These are phyloP conservation scores for Xylogone sp. DNA, from an alignment of 2,329 filamentous ascomycete species.

Conservation along the genomic window DNA sequence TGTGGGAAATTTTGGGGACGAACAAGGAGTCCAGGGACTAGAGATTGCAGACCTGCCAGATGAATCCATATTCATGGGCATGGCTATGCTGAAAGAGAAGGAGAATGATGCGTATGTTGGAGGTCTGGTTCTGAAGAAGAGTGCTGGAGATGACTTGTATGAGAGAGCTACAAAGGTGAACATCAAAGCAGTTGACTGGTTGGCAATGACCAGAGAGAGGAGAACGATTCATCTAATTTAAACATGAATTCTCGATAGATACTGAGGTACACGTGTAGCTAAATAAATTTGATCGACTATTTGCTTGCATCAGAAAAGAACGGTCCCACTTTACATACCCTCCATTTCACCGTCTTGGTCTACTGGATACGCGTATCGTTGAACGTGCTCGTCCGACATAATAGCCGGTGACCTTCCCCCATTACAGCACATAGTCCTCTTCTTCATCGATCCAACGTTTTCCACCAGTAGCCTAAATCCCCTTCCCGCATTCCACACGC, in stretches of 20 bases:
- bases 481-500: too few relatives aligned
- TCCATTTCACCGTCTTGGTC: too few relatives aligned
- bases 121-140: background rate
- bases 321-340: too few relatives aligned
- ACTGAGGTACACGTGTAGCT: too few relatives aligned
- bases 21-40: background rate
- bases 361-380: too few relatives aligned
- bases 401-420: too few relatives aligned
- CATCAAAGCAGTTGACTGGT: background rate
- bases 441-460: too few relatives aligned
- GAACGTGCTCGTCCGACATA: too few relatives aligned
- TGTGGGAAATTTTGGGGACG: background rate
- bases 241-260: background rate
- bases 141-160: background rate
- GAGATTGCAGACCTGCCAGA: background rate
- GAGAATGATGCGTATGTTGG: background rate
- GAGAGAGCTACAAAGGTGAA: background rate
- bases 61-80: background rate
- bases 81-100: background rate
- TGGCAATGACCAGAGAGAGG: background rate
- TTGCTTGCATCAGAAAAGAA: too few relatives aligned
- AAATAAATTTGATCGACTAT: too few relatives aligned
- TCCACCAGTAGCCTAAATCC: too few relatives aligned
- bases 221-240: background rate
- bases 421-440: too few relatives aligned